Evolutionary conservation across 331 rosid genomes (phyloP), one percentile per base, ranked within the genome.

Genomic region (Malus hybrid): DNA sequence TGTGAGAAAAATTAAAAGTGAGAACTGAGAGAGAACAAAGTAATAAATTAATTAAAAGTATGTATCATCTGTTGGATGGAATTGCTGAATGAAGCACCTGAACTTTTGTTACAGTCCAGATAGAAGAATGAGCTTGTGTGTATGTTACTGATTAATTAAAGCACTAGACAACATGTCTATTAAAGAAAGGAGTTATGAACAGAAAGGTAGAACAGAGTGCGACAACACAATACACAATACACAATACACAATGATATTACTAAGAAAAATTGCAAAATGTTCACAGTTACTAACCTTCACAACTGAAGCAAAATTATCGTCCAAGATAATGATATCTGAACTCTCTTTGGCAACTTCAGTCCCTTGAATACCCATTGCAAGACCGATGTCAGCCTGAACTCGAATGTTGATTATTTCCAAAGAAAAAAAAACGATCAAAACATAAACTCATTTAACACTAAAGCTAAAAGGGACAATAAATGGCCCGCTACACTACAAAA

Each of bases 271-370:
- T 59, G 31, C 32, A 59, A 20, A 20, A 27, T 13, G 16, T 52
- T 1, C 32, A 32, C 1, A 62, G 75, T 29, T 64, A 76, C 96
- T 46, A 65, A 90, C 98, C 97, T 93, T 93, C 75, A 93, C 97
- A 86, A 93, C 96, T 14, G 98, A 91, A 77, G 98, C 86, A 76
- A 93, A 93, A 74, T 93, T 88, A 88, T 93, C 98, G 78, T 93
- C 98, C 90, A 93, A 87, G 79, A 93, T 93, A 80, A 93, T 88
- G 74, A 93, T 87, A 82, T 93, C 98, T 4, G 98, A 93, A 83
- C 96, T 93, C 86, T 93, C 98, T 83, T 93, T 93, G 24, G 98
- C 98, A 78, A 93, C 98, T 85, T 93, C 97, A 46, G 98, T 93
- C 59, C 98, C 98, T 77, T 77, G 81, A 70, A 93, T 93, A 28